Conservation (phyloP, 495 filamentous ascomycete genomes). For the Aspergillus haitiensis region DNA sequence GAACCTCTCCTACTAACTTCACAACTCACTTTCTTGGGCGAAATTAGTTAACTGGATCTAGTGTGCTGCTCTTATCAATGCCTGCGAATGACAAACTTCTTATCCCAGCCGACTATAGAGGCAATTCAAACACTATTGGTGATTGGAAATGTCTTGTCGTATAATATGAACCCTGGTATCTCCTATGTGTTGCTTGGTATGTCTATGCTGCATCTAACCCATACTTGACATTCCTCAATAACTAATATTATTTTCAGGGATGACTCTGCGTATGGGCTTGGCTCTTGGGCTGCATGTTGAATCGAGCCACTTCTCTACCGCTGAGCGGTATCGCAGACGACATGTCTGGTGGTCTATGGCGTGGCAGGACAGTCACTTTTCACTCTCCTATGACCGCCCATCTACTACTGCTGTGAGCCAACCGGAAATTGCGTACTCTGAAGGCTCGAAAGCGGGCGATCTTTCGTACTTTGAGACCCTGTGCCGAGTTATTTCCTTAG, state of each 20-base stretch:
- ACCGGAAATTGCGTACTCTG: conserved; percentile 47
- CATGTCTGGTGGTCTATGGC: conserved; percentile 60
- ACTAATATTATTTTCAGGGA: conserved; percentile 32
- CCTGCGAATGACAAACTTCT: conserved; percentile 61
- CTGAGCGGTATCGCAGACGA: conserved; percentile 41
- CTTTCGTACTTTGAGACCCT: conserved; percentile 55
- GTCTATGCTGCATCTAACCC: background rate
- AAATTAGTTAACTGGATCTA: conserved; percentile 22
- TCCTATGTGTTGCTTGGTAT: conserved; percentile 56
- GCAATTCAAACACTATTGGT: conserved; percentile 59
- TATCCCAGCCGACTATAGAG: conserved; percentile 58
- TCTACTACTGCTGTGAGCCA: conserved; percentile 53
- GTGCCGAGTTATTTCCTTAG: conserved; percentile 52
- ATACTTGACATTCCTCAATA: background rate
- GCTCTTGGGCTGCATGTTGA: conserved; percentile 57
- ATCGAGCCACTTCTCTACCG: conserved; percentile 48
- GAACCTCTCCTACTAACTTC: background rate
- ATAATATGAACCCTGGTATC: conserved; percentile 65
- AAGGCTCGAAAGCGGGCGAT: conserved; percentile 42
- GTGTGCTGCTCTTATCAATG: conserved; percentile 65
- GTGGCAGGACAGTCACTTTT: conserved; percentile 63
- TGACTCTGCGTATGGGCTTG: conserved; percentile 59
- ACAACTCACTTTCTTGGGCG: background rate
- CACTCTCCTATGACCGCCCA: conserved; percentile 59
- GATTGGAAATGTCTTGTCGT: conserved; percentile 61